phyloP scores from a whole-genome alignment of 2,329 filamentous ascomycete genomes.

The Chaetomium strumarium region DNA sequence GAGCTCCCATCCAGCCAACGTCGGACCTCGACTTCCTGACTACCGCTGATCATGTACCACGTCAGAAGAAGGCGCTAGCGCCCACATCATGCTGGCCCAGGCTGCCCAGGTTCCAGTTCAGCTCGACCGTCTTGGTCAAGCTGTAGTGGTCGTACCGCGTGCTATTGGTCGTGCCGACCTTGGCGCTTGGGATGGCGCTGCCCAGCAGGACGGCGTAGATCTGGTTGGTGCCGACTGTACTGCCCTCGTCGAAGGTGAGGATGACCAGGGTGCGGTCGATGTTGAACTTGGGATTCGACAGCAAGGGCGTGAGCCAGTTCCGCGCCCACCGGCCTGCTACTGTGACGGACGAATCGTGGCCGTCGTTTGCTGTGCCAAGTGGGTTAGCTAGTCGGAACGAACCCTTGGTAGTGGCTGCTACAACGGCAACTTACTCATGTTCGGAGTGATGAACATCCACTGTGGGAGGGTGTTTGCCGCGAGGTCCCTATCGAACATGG shows the following conservation, averaged over 20 bases:
- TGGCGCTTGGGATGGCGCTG: background rate
- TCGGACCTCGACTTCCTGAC: too few species aligned
- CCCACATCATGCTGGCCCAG: background rate
- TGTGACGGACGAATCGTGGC: background rate
- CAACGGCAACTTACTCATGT: background rate
- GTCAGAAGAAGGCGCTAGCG: background rate
- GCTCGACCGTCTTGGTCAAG: background rate
- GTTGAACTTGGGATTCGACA: background rate
- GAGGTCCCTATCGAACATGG: background rate
- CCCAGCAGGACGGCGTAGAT: background rate
- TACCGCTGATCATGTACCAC: background rate
- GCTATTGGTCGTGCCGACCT: background rate
- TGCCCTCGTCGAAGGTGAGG: background rate
- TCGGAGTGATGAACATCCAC: constrained; percentile 1
- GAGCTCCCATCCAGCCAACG: too few species aligned
- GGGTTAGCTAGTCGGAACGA: background rate
- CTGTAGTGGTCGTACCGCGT: background rate
- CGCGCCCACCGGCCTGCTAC: background rate
- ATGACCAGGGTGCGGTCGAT: background rate
- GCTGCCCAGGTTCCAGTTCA: background rate
- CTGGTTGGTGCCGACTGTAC: background rate
- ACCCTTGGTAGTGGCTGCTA: background rate
- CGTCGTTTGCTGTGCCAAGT: background rate
- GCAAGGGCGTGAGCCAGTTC: background rate
- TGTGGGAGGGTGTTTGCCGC: background rate